phyloP scores from a whole-genome alignment of 331 rosid species.

The Malus hybrid region DNA sequence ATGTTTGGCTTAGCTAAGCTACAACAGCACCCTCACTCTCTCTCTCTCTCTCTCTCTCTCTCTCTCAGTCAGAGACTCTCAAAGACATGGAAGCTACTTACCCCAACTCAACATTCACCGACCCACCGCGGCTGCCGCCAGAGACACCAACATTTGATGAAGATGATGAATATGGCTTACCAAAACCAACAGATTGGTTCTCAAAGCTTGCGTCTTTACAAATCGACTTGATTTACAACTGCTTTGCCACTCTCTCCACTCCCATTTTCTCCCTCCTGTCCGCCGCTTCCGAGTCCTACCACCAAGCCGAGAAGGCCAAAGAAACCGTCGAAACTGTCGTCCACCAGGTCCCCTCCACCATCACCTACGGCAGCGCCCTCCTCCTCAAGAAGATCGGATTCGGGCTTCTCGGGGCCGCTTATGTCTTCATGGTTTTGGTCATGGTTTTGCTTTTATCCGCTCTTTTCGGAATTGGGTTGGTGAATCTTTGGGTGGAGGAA shows the following conservation, averaged over 20 bases:
- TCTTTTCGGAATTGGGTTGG: slow-evolving; percentile 41
- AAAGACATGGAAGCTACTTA: neutral
- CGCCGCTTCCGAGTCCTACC: slow-evolving; percentile 34
- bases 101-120: neutral
- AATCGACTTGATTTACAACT: slow-evolving; percentile 41
- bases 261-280: slow-evolving; percentile 32
- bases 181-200: slow-evolving; percentile 34
- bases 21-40: too few species aligned
- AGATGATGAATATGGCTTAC: slow-evolving; percentile 6
- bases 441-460: slow-evolving; percentile 33
- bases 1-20: neutral
- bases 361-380: slow-evolving; percentile 15
- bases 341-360: slow-evolving; percentile 26
- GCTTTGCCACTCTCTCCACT: slow-evolving; percentile 27
- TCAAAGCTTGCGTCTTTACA: slow-evolving; percentile 31
- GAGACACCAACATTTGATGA: slow-evolving; percentile 1
- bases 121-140: neutral
- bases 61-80: neutral
- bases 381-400: slow-evolving; percentile 41
- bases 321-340: slow-evolving; percentile 31
- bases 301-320: slow-evolving; percentile 31
- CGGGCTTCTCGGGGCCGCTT: slow-evolving; percentile 46
- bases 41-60: neutral
- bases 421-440: slow-evolving; percentile 31
- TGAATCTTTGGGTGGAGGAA: slow-evolving; percentile 55